Percentiles rank a stretch among this genome's conserved stretches.
These are phyloP conservation scores for Primulina huaijiensis DNA, from an alignment of 257 asterid genomes.

Conservation along the genomic window DNA sequence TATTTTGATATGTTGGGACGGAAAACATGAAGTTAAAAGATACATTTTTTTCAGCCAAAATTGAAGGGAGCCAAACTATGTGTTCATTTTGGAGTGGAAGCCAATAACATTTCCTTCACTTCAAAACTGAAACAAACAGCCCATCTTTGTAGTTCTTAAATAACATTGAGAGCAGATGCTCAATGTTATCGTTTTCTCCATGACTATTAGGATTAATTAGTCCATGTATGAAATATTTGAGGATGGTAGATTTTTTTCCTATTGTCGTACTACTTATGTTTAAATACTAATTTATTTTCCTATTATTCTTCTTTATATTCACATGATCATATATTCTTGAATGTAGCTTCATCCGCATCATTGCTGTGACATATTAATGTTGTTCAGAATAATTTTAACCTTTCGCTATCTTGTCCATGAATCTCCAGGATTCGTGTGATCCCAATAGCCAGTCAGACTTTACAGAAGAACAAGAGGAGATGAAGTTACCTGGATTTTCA, in stretches of 20 bases:
- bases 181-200: neutral
- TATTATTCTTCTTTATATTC: neutral
- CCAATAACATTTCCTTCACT: neutral
- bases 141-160: neutral
- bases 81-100: neutral
- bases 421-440: conserved; percentile 66
- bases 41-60: neutral
- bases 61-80: neutral
- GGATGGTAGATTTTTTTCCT: neutral
- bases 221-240: neutral
- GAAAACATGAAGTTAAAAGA: neutral
- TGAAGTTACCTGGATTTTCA: conserved; percentile 42
- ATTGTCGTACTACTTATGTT: neutral
- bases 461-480: conserved; percentile 68
- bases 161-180: neutral
- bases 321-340: neutral
- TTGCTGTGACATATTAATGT: neutral
- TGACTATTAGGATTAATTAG: neutral
- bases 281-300: neutral
- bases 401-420: conserved; percentile 12
- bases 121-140: neutral
- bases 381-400: neutral
- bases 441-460: conserved; percentile 77
- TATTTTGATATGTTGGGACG: neutral
- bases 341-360: neutral